A percentile compares a stretch with the other conserved stretches of the same genome.
Conservation (phyloP, 495 filamentous ascomycete species). For the Viridothelium virens region DNA sequence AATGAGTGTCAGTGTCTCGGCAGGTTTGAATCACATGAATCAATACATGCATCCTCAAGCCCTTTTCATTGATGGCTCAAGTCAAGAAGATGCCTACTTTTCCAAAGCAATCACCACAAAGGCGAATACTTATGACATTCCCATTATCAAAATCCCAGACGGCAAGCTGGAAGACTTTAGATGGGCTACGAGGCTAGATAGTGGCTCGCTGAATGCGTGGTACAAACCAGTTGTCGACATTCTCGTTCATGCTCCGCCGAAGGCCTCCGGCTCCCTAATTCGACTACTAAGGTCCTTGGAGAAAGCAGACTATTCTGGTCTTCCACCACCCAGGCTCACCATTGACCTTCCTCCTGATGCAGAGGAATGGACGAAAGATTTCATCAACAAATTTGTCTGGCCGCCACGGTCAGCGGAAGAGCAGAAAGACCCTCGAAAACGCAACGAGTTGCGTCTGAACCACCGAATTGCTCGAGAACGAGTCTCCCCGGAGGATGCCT, state of each 20-base stretch:
- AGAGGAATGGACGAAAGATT: conserved; percentile 52
- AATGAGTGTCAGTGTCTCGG: conserved; percentile 34
- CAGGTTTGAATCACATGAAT: conserved; percentile 40
- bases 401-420: conserved; percentile 42
- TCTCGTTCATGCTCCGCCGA: conserved; percentile 60
- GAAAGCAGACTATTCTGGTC: conserved; percentile 63
- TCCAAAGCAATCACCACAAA: conserved; percentile 44
- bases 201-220: conserved; percentile 65
- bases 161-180: conserved; percentile 51
- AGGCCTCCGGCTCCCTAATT: conserved; percentile 62
- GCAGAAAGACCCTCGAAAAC: conserved; percentile 12
- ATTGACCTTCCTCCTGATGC: conserved; percentile 67
- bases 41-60: conserved; percentile 52
- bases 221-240: conserved; percentile 66
- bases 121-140: conserved; percentile 35
- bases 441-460: conserved; percentile 53
- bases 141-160: conserved; percentile 61
- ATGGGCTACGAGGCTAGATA: conserved; percentile 72
- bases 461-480: conserved; percentile 55
- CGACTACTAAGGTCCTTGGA: conserved; percentile 64
- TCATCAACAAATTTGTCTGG: conserved; percentile 56
- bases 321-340: conserved; percentile 58
- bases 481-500: conserved; percentile 53
- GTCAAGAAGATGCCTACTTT: conserved; percentile 49
- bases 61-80: conserved; percentile 46